A percentile compares a stretch with the other conserved stretches of the same genome.
These are phyloP conservation scores for Sequoiadendron giganteum DNA, from an alignment of 75 land plant genomes.

Conservation along the genomic window DNA sequence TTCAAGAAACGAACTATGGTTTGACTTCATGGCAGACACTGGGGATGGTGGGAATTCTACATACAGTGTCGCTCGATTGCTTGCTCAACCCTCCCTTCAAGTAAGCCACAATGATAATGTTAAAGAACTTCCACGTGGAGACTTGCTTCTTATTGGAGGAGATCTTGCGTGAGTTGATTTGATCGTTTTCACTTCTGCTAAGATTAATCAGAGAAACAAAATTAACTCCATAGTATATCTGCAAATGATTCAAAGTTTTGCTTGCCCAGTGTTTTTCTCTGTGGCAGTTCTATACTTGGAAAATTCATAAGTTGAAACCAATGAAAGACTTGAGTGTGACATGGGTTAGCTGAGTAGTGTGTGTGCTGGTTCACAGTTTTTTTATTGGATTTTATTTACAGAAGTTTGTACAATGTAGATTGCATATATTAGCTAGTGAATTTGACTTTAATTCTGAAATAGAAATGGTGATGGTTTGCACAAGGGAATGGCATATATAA, in stretches of 20 bases:
- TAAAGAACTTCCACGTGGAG: conserved; percentile 67
- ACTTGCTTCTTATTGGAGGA: conserved; percentile 88
- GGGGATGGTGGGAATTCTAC: conserved; percentile 99
- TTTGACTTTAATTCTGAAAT: background rate
- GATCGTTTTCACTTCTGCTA: background rate
- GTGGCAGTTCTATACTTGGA: background rate
- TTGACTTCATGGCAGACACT: conserved; percentile 99
- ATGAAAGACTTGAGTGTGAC: background rate
- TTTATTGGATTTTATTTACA: background rate
- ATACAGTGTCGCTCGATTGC: conserved; percentile 81
- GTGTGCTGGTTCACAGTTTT: background rate
- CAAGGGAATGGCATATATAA: background rate
- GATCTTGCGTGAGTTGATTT: conserved; percentile 88
- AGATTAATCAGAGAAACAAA: background rate
- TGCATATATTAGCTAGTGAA: background rate
- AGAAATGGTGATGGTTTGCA: background rate
- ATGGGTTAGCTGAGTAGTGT: background rate
- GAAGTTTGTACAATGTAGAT: background rate
- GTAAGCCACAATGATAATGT: conserved; percentile 24
- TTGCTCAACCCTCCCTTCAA: conserved; percentile 82
- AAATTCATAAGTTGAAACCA: background rate
- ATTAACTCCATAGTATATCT: background rate
- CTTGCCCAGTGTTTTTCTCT: background rate
- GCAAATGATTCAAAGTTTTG: background rate
- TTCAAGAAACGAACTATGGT: conserved; percentile 80